These are phyloP conservation scores for Naganishia vishniacii DNA, from an alignment of 768 basidiomycete genomes.

Conservation along the genomic window DNA sequence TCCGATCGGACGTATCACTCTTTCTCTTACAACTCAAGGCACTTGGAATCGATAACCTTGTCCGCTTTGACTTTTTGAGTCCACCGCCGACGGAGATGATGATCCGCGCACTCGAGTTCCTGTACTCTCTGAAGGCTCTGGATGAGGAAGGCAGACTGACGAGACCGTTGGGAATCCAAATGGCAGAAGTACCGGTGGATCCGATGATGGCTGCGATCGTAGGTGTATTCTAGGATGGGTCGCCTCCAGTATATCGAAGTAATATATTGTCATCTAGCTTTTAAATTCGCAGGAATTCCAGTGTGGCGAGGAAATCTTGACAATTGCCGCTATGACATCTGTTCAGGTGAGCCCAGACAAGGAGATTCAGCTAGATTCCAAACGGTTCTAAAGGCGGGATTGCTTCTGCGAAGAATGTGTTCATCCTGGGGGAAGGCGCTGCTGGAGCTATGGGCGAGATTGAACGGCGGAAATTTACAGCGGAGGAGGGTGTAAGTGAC, in stretches of 20 bases:
- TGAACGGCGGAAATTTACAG: conserved; percentile 90
- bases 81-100: conserved; percentile 80
- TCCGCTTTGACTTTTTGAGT: conserved; percentile 88
- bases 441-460: conserved; percentile 81
- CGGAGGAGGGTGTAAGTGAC: conserved; percentile 81
- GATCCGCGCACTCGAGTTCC: conserved; percentile 74
- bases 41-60: conserved; percentile 86
- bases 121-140: conserved; percentile 75
- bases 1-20: conserved; percentile 80
- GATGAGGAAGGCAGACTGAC: conserved; percentile 69
- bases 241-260: not conserved
- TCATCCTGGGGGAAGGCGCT: conserved; percentile 79
- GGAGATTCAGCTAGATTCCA: no score
- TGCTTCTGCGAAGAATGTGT: conserved; percentile 69
- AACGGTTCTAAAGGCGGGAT: no score
- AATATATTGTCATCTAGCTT: conserved; percentile 54
- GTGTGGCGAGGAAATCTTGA: conserved; percentile 92
- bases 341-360: no score
- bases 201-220: conserved; percentile 93
- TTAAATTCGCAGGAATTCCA: conserved; percentile 76
- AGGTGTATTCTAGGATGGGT: conserved; percentile 32
- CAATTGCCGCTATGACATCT: conserved; percentile 91
- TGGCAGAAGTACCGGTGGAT: conserved; percentile 91
- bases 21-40: conserved; percentile 91
- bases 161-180: conserved; percentile 70